Conservation (phyloP, 2,329 filamentous ascomycete genomes). For the Microcyclosporella mali region DNA sequence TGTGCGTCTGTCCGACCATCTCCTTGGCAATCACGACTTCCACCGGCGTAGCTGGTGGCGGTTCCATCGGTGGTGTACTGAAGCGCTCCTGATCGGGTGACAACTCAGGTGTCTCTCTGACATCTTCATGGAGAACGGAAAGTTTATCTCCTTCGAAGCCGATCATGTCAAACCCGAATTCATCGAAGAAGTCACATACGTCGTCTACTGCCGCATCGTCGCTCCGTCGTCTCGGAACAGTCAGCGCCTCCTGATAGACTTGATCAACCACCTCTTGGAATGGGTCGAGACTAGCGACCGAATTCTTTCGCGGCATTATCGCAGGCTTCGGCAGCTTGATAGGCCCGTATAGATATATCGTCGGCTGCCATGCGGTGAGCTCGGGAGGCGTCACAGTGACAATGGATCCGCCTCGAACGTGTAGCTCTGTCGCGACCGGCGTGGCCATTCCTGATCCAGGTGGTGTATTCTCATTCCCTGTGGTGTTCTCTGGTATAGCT, state of each 20-base stretch:
- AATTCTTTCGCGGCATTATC: slow-evolving; percentile 34
- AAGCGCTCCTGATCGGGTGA: slow-evolving; percentile 15
- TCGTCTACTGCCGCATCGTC: slow-evolving; percentile 35
- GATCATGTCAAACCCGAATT: slow-evolving; percentile 33
- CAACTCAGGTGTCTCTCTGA: slow-evolving; percentile 14
- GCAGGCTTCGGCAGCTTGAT: slow-evolving; percentile 35
- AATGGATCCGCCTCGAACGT: slow-evolving; percentile 30
- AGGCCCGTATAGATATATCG: slow-evolving; percentile 38
- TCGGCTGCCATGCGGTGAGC: slow-evolving; percentile 29
- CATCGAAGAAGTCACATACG: slow-evolving; percentile 39
- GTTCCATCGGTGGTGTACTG: slow-evolving; percentile 21
- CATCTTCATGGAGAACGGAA: slow-evolving; percentile 7
- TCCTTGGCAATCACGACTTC: slow-evolving; percentile 24
- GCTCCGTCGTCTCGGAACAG: slow-evolving; percentile 25
- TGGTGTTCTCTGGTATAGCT: slow-evolving; percentile 19
- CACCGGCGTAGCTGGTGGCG: slow-evolving; percentile 15
- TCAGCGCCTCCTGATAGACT: slow-evolving; percentile 25
- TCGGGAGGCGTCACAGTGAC: slow-evolving; percentile 33
- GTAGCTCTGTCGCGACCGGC: slow-evolving; percentile 26
- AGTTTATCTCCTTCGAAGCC: slow-evolving; percentile 21
- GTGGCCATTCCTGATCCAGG: slow-evolving; percentile 17
- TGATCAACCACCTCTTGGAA: slow-evolving; percentile 33
- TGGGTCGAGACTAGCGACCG: slow-evolving; percentile 36
- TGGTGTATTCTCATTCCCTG: slow-evolving; percentile 17
- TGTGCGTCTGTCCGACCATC: slow-evolving; percentile 12